Percentiles rank a stretch among this genome's conserved stretches.
These are phyloP conservation scores for Westerdykella sp. DNA, from an alignment of 2,329 filamentous ascomycete species.

Conservation along the genomic window DNA sequence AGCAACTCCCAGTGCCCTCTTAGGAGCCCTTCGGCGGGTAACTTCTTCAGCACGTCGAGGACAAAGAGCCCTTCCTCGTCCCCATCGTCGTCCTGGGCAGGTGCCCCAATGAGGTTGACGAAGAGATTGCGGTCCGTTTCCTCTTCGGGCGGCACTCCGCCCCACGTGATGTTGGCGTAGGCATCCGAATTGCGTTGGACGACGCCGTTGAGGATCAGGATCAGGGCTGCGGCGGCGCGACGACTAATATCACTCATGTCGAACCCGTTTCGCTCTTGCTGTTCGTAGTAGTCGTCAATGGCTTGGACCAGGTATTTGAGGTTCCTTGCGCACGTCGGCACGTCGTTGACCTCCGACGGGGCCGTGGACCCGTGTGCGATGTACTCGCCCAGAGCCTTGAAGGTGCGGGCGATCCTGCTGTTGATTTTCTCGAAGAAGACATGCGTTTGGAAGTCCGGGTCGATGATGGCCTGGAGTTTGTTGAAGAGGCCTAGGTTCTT, in stretches of 20 bases:
- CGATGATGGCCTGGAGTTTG: conserved; percentile 24
- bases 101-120: conserved; percentile 23
- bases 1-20: conserved; percentile 27
- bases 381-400: conserved; percentile 28
- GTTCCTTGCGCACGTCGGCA: conserved; percentile 26
- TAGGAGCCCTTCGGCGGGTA: conserved; percentile 28
- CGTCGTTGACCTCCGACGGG: conserved; percentile 20
- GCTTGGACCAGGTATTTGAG: conserved; percentile 22
- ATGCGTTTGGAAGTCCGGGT: conserved; percentile 26
- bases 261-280: conserved; percentile 17
- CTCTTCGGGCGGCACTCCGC: conserved; percentile 17
- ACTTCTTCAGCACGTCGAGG: conserved; percentile 19
- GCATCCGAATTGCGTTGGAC: conserved; percentile 27
- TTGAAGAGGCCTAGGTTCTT: conserved; percentile 23
- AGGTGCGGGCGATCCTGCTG: conserved; percentile 21
- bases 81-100: conserved; percentile 2
- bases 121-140: conserved; percentile 29
- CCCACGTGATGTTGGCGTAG: conserved; percentile 28
- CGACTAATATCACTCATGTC: conserved; percentile 18
- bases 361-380: conserved; percentile 22
- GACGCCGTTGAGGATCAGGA: conserved; percentile 30
- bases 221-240: conserved; percentile 23
- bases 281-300: conserved; percentile 23
- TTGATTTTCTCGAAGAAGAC: conserved; percentile 34
- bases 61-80: conserved; percentile 18